Conservation (phyloP, 2,329 filamentous ascomycete genomes). For the Hymenoscyphus scutula region DNA sequence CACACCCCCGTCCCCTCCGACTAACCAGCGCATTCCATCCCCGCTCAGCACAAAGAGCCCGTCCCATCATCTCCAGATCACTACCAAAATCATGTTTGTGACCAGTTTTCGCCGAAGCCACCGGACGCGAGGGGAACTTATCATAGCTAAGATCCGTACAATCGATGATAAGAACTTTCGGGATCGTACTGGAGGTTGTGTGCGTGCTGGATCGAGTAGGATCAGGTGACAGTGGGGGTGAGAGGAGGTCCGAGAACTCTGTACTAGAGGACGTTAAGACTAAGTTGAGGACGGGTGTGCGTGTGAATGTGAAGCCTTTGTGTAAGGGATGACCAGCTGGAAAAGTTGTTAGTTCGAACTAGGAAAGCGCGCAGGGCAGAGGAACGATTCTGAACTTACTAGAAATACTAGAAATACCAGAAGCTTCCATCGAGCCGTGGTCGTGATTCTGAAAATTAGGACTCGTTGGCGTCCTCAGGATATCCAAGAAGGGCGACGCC, state of each 20-base stretch:
- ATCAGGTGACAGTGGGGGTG: conserved; percentile 29
- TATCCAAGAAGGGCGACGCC: conserved; percentile 54
- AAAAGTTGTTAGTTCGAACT: not conserved
- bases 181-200: conserved; percentile 37
- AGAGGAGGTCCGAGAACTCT: conserved; percentile 28
- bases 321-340: conserved; percentile 58
- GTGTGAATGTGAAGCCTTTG: conserved; percentile 59
- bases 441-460: conserved; percentile 57
- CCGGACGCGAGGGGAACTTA: conserved; percentile 13
- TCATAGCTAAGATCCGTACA: conserved; percentile 43
- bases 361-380: not conserved
- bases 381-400: conserved; percentile 11
- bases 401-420: not conserved
- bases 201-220: conserved; percentile 34
- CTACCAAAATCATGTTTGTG: conserved; percentile 42
- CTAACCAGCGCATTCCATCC: conserved; percentile 74
- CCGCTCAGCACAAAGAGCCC: conserved; percentile 70
- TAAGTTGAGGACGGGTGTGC: conserved; percentile 58
- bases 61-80: conserved; percentile 67
- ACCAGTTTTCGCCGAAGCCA: conserved; percentile 30
- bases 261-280: conserved; percentile 35
- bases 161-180: conserved; percentile 57
- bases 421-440: conserved; percentile 9
- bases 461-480: conserved; percentile 58
- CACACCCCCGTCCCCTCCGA: conserved; percentile 63